Percentiles rank a stretch among this genome's conserved stretches.
These are phyloP conservation scores for Ogataea nakhonphanomensis DNA, from an alignment of 805 yeast species.

Conservation along the genomic window DNA sequence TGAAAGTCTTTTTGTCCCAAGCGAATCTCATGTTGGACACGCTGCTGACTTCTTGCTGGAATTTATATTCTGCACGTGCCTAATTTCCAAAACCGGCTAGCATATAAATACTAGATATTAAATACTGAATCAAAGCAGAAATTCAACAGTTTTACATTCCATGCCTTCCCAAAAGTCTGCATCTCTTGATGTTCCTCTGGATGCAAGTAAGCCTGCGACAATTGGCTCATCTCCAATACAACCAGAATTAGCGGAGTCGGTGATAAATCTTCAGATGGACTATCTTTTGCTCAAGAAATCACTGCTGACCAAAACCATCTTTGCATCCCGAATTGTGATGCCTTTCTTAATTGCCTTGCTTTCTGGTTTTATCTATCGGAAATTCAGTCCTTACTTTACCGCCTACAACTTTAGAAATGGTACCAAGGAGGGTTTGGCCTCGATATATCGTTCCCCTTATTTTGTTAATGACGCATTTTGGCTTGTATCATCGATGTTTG, in stretches of 20 bases:
- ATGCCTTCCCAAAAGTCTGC: conserved; percentile 44
- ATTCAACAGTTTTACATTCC: neutral
- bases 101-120: conserved; percentile 1
- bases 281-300: conserved; percentile 48
- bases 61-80: conserved; percentile 15
- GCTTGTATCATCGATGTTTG: conserved; percentile 37
- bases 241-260: conserved; percentile 59
- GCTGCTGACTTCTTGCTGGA: neutral
- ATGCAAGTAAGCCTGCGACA: conserved; percentile 47
- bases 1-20: neutral
- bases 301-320: conserved; percentile 40
- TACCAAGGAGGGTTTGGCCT: conserved; percentile 7
- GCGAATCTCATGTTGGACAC: neutral
- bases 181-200: conserved; percentile 52
- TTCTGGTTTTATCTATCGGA: conserved; percentile 17
- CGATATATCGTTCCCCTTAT: conserved; percentile 18
- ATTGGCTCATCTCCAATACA: conserved; percentile 46
- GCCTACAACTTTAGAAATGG: conserved; percentile 22
- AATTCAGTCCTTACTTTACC: conserved; percentile 23
- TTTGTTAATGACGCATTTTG: conserved; percentile 31
- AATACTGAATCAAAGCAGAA: neutral
- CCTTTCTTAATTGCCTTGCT: conserved; percentile 24
- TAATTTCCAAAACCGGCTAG: conserved; percentile 13
- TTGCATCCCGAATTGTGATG: conserved; percentile 44
- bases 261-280: conserved; percentile 63